Base-by-base conservation (phyloP, 495 filamentous ascomycete genomes). In the Penicillium daleae region DNA sequence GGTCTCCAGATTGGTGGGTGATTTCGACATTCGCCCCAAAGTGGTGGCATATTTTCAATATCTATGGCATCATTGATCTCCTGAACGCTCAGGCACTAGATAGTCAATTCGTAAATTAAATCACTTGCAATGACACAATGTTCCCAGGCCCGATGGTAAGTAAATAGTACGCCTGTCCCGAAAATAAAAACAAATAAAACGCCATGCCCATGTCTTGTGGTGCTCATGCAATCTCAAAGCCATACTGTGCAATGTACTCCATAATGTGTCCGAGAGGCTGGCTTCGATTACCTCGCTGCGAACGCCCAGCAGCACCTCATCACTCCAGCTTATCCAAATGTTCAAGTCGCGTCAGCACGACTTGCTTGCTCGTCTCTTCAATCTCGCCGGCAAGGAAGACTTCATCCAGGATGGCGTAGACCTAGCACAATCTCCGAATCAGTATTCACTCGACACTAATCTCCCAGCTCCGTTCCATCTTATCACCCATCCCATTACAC, bases 321-420 rank as follows among this genome's bases (percentile, higher is more conserved):
- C 69, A 99, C 75, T 99, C 95, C 75, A 99, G 76, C 72, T 99
- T 99, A 74, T 99, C 95, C 75, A 99, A 73, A 81, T 97, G 94
- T 73, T 97, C 95, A 75, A 99, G 77, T 72, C 95, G 77, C 59
- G 94, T 97, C 69, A 99, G 77, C 55, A 99, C 95, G 32, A 99
- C 95, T 78, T 97, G 94, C 76, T 98, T 98, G 71, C 90, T 94
- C 48, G 95, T 97, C 82, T 99, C 95, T 79, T 99, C 92, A 63
- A 99, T 92, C 82, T 99, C 95, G 56, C 95, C 95, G 1, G 95
- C 95, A 53, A 99, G 87, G 82, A 92, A 96, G 56, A 99, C 92
- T 76, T 99, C 95, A 74, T 99, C 95, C 37, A 99, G 86, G 59
- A 99, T 99, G 19, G 96, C 96, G 78, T 99, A 99, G 59, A 97